phyloP scores from a whole-genome alignment of 2,329 filamentous ascomycete genomes.

The Emmonsiellopsis sp. region DNA sequence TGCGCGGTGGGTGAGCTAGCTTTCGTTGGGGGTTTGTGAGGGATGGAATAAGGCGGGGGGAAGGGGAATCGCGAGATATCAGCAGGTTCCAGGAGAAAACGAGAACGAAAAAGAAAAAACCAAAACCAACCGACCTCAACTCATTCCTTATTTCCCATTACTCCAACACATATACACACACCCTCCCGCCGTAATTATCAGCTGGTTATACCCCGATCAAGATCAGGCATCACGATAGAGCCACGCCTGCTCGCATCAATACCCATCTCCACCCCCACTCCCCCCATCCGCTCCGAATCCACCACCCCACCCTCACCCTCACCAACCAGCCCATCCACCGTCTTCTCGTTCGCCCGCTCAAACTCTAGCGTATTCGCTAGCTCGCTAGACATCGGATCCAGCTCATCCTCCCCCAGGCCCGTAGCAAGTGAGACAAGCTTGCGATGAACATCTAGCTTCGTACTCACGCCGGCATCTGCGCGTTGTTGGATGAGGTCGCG shows the following conservation, averaged over 20 bases:
- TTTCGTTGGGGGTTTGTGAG: too few species aligned
- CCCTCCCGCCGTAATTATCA: neutral
- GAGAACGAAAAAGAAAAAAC: too few species aligned
- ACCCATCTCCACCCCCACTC: too few species aligned
- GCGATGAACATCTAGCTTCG: conserved; percentile 38
- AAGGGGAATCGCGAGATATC: too few species aligned
- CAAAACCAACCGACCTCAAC: too few species aligned
- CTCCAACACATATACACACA: neutral
- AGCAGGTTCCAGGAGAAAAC: too few species aligned
- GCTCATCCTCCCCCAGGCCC: conserved; percentile 38
- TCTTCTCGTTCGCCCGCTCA: conserved; percentile 31
- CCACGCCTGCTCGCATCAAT: neutral
- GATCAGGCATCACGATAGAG: conserved; percentile 17
- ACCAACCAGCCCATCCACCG: conserved; percentile 10
- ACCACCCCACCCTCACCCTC: neutral
- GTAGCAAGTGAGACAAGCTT: conserved; percentile 40
- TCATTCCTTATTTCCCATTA: too few species aligned
- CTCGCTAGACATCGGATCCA: conserved; percentile 39
- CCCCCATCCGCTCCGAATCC: conserved; percentile 13
- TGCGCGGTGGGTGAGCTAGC: too few species aligned
- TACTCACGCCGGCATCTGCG: conserved; percentile 36
- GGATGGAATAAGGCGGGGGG: too few species aligned
- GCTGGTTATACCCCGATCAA: conserved; percentile 10
- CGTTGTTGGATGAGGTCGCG: conserved; percentile 36
- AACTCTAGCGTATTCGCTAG: conserved; percentile 38